Evolutionary conservation across 2,329 filamentous ascomycete genomes (phyloP).

Genomic region (Colletotrichum sp.): DNA sequence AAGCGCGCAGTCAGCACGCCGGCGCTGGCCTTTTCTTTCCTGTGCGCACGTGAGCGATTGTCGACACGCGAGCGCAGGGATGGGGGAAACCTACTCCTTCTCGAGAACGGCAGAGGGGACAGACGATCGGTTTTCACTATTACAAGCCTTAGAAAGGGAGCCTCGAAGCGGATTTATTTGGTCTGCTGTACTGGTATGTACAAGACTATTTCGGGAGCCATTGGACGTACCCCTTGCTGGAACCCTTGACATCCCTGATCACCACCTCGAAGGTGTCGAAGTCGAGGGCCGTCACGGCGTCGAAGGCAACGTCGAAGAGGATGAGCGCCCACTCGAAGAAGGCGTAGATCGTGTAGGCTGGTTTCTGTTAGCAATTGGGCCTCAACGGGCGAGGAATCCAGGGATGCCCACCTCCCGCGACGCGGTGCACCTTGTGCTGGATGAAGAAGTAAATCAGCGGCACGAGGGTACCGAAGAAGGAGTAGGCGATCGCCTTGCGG

Average conservation of each 20-base stretch:
- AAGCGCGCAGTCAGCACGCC: constrained; percentile 76
- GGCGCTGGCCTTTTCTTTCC: constrained; percentile 76
- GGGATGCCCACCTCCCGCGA: constrained; percentile 79
- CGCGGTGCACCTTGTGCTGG: constrained; percentile 95
- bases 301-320: constrained; percentile 93
- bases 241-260: constrained; percentile 86
- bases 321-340: constrained; percentile 98
- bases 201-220: constrained; percentile 85
- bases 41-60: constrained; percentile 35
- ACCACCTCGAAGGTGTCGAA: constrained; percentile 89
- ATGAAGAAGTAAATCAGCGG: constrained; percentile 97
- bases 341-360: constrained; percentile 95
- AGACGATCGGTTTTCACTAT: constrained; percentile 53
- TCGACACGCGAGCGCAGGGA: neutral
- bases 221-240: constrained; percentile 97
- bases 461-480: constrained; percentile 90
- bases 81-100: constrained; percentile 70
- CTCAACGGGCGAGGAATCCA: neutral
- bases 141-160: constrained; percentile 43
- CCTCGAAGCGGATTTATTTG: constrained; percentile 33
- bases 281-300: constrained; percentile 91
- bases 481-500: constrained; percentile 80
- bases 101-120: constrained; percentile 61
- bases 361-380: constrained; percentile 10
- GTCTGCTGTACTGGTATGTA: constrained; percentile 36